Conservation (phyloP, 78 protist species). For the Dictyostelium discoideum region DNA sequence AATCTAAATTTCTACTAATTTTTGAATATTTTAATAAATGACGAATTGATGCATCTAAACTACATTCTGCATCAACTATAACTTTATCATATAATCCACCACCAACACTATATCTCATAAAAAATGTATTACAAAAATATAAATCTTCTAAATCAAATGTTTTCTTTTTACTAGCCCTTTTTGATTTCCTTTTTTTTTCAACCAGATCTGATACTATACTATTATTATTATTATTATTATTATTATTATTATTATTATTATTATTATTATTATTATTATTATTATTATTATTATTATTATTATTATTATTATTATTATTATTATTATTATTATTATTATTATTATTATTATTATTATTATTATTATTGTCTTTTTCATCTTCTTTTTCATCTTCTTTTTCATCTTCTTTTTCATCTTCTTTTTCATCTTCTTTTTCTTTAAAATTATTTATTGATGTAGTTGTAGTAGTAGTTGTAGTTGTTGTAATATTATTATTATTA, state of each 20-base stretch:
- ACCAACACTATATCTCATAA: slow-evolving; percentile 43
- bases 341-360: too few relatives aligned
- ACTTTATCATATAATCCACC: slow-evolving; percentile 77
- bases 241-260: too few relatives aligned
- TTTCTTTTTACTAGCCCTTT: slow-evolving; percentile 3
- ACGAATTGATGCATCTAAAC: slow-evolving; percentile 83
- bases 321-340: too few relatives aligned
- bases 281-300: too few relatives aligned
- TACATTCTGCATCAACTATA: slow-evolving; percentile 91
- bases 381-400: too few relatives aligned
- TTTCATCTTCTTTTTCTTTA: not conserved
- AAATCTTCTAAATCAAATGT: slow-evolving; percentile 42
- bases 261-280: too few relatives aligned
- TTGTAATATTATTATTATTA: not conserved
- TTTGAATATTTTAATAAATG: slow-evolving; percentile 73
- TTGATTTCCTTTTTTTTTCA: not conserved
- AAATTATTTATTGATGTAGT: not conserved
- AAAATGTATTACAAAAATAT: slow-evolving; percentile 47
- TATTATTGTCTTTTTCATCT: too few relatives aligned
- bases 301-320: too few relatives aligned
- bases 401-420: not conserved
- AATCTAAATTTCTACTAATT: slow-evolving; percentile 33
- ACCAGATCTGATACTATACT: too few relatives aligned
- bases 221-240: not conserved
- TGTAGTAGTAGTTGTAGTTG: not conserved